These are phyloP conservation scores for Cornus suecica DNA, from an alignment of 148 eudicot species.

Conservation along the genomic window DNA sequence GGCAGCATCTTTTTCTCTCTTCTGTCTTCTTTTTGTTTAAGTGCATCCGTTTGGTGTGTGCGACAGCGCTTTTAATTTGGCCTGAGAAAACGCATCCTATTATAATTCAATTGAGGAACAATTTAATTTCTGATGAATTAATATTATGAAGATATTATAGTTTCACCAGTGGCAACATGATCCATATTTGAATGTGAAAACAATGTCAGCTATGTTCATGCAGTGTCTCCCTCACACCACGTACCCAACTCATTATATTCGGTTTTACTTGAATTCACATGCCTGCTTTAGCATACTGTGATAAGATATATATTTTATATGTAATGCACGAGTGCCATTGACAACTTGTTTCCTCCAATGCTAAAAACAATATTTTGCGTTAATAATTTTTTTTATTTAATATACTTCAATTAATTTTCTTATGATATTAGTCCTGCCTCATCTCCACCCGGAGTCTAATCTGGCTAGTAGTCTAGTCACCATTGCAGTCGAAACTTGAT, in stretches of 20 bases:
- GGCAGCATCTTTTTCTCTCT: no score
- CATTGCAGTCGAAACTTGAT: background rate
- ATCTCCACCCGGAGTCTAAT: background rate
- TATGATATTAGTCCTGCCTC: background rate
- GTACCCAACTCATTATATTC: slow-evolving; percentile 4
- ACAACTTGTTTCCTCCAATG: background rate
- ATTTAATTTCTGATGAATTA: no score
- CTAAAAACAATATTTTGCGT: background rate
- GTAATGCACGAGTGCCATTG: background rate
- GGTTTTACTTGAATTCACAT: background rate
- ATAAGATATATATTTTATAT: no score
- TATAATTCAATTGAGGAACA: no score
- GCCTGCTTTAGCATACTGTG: background rate
- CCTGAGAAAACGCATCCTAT: no score
- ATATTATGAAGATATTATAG: no score
- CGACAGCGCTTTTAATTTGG: no score
- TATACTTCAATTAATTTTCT: no score
- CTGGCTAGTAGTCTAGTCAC: background rate
- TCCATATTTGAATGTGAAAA: no score
- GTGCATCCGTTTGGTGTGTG: background rate
- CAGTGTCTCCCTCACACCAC: background rate
- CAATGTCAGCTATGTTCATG: background rate
- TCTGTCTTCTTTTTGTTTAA: background rate
- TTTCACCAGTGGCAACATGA: no score
- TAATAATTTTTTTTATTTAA: no score